phyloP scores from a whole-genome alignment of 768 basidiomycete species.

The Suillus paluster region DNA sequence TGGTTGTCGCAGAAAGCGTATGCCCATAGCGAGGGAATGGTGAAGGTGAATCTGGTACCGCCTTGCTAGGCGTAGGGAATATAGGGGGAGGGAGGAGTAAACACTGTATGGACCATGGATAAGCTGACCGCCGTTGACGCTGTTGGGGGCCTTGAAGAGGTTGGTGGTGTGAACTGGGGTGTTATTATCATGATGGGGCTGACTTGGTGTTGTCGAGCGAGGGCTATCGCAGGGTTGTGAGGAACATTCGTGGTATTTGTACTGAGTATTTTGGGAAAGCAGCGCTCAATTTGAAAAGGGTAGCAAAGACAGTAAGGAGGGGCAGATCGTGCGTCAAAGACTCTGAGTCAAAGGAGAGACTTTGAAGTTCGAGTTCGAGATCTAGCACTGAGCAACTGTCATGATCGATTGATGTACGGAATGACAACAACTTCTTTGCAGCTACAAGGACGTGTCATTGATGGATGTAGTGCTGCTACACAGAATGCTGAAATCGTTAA shows the following conservation, averaged over 20 bases:
- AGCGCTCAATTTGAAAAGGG: no score
- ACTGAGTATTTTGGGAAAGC: slow-evolving; percentile 32
- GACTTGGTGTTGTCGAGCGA: slow-evolving; percentile 41
- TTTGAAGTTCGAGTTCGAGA: no score
- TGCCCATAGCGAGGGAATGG: slow-evolving; percentile 98
- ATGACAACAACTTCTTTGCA: no score
- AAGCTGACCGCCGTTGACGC: slow-evolving; percentile 63
- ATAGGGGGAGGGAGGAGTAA: slow-evolving; percentile 72
- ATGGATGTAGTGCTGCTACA: no score
- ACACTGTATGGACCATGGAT: slow-evolving; percentile 83
- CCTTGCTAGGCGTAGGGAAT: slow-evolving; percentile 65
- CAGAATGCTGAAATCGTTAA: no score
- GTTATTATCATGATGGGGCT: slow-evolving; percentile 33
- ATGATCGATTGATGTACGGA: no score
- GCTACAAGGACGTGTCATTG: no score
- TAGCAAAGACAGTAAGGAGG: no score
- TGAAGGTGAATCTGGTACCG: slow-evolving; percentile 69
- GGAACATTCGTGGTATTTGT: slow-evolving; percentile 24
- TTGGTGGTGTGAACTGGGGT: slow-evolving; percentile 33
- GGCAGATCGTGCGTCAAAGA: no score
- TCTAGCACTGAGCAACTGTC: no score
- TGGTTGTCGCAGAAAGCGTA: slow-evolving; percentile 80
- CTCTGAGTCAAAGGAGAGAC: no score
- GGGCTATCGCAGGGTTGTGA: slow-evolving; percentile 15
- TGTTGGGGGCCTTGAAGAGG: slow-evolving; percentile 34